A percentile compares a stretch with the other conserved stretches of the same genome.
Evolutionary conservation across 768 basidiomycete genomes (phyloP).

Genomic region (Mycena albidolilacea): DNA sequence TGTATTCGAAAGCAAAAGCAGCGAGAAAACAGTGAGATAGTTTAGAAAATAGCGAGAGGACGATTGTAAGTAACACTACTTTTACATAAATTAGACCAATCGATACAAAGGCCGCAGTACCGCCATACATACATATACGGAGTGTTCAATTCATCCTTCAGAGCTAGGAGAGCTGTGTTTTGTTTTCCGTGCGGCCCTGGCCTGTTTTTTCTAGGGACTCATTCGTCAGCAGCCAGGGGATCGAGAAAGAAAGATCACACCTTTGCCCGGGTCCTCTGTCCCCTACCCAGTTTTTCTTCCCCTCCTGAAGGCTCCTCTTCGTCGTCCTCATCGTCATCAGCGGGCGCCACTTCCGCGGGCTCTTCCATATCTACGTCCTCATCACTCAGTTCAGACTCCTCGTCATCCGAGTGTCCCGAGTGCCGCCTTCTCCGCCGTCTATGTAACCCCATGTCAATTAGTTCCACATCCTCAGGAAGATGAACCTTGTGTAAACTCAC

Average conservation of each 20-base stretch:
- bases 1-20: slow-evolving; percentile 36
- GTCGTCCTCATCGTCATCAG: slow-evolving; percentile 45
- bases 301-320: slow-evolving; percentile 47
- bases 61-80: background rate
- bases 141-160: slow-evolving; percentile 23
- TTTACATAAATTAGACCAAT: slow-evolving; percentile 22
- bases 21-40: slow-evolving; percentile 30
- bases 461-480: slow-evolving; percentile 2
- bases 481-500: slow-evolving; percentile 51
- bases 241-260: slow-evolving; percentile 43
- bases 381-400: slow-evolving; percentile 56
- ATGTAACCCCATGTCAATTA: slow-evolving; percentile 10
- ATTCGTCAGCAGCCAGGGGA: background rate
- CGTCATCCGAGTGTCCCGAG: slow-evolving; percentile 59
- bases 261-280: slow-evolving; percentile 58
- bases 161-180: slow-evolving; percentile 31
- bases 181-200: slow-evolving; percentile 23
- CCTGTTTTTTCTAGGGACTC: slow-evolving; percentile 31
- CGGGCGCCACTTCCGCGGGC: slow-evolving; percentile 43
- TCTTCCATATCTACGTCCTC: slow-evolving; percentile 54
- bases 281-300: slow-evolving; percentile 55
- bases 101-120: background rate
- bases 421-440: slow-evolving; percentile 56
- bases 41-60: slow-evolving; percentile 21
- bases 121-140: background rate